phyloP scores from a whole-genome alignment of 306 rosid genomes.

The Amphicarpaea edgeworthii region DNA sequence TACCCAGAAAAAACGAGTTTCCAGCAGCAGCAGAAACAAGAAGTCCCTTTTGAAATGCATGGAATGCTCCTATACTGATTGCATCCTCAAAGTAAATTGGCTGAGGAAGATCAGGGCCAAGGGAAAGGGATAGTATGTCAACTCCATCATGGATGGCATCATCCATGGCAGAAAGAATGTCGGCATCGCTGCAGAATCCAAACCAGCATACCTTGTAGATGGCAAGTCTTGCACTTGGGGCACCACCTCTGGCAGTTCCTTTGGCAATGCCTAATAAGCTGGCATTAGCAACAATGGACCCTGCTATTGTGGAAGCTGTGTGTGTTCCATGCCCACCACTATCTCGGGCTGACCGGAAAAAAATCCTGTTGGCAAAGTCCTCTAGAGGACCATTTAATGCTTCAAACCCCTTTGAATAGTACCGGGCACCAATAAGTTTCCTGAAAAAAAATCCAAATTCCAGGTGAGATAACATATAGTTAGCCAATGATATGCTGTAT shows the following conservation, averaged over 20 bases:
- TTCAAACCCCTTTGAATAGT: slow-evolving; percentile 60
- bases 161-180: slow-evolving; percentile 67
- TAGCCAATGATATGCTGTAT: background rate
- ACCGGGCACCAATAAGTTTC: slow-evolving; percentile 69
- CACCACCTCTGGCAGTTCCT: slow-evolving; percentile 80
- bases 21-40: slow-evolving; percentile 81
- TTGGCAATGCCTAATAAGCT: slow-evolving; percentile 66
- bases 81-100: slow-evolving; percentile 59
- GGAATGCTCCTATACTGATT: slow-evolving; percentile 67
- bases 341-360: slow-evolving; percentile 65
- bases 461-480: slow-evolving; percentile 14
- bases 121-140: slow-evolving; percentile 74
- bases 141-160: slow-evolving; percentile 77
- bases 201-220: slow-evolving; percentile 86
- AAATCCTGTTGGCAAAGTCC: slow-evolving; percentile 42
- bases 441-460: slow-evolving; percentile 48
- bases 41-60: slow-evolving; percentile 67
- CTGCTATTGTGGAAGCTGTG: slow-evolving; percentile 81
- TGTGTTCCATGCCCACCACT: slow-evolving; percentile 79
- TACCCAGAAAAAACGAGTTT: slow-evolving; percentile 65
- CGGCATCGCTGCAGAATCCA: slow-evolving; percentile 60
- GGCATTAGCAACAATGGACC: slow-evolving; percentile 54
- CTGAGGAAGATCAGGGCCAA: slow-evolving; percentile 72
- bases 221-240: slow-evolving; percentile 67
- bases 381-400: slow-evolving; percentile 59